Conservation (phyloP, 768 basidiomycete genomes). For the Hortiboletus campestris region DNA sequence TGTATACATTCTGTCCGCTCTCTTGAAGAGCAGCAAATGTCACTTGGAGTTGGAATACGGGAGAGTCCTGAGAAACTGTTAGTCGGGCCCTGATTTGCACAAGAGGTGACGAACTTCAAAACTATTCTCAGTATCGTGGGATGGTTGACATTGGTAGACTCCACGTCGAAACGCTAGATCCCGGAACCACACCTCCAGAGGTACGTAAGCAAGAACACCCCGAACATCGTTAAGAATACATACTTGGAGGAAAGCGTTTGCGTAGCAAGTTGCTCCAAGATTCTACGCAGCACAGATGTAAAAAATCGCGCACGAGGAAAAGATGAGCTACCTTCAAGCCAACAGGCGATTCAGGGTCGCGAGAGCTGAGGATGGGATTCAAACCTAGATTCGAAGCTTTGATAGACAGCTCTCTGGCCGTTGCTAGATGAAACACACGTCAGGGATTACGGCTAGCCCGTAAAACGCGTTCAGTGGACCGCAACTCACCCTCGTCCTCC, state of each 20-base stretch:
- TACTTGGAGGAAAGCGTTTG: constrained; percentile 92
- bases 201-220: constrained; percentile 1
- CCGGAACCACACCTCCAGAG: constrained; percentile 83
- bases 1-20: constrained; percentile 66
- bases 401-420: constrained; percentile 49
- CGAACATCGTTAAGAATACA: constrained; percentile 5
- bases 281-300: constrained; percentile 51
- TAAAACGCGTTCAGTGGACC: constrained; percentile 11
- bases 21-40: constrained; percentile 86
- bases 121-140: constrained; percentile 43
- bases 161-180: constrained; percentile 77
- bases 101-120: constrained; percentile 40
- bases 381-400: constrained; percentile 50
- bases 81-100: neutral
- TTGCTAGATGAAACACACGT: constrained; percentile 38
- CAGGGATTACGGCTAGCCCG: neutral
- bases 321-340: constrained; percentile 61
- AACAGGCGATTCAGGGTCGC: constrained; percentile 60
- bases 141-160: constrained; percentile 74
- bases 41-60: constrained; percentile 73
- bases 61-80: constrained; percentile 56
- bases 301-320: neutral
- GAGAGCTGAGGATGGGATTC: constrained; percentile 50
- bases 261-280: constrained; percentile 95
- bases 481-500: constrained; percentile 62